Conservation (phyloP, 306 rosid genomes). For the cucumber (Cucumis sativus) region Cucumber_9930_V3 NC_026656.2:18024001-18024500, state of each 20-base stretch:
- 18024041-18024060: slow-evolving; percentile 94
- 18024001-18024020: slow-evolving; percentile 87
- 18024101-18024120: slow-evolving; percentile 55
- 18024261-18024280: slow-evolving; percentile 49
- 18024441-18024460: background rate
- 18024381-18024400: slow-evolving; percentile 65
- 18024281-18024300: slow-evolving; percentile 54
- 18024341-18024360: slow-evolving; percentile 68
- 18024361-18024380: slow-evolving; percentile 84
- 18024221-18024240: slow-evolving; percentile 65
- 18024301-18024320: slow-evolving; percentile 62
- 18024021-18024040: slow-evolving; percentile 76
- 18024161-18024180: slow-evolving; percentile 51
- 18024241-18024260: slow-evolving; percentile 73
- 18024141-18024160: slow-evolving; percentile 87
- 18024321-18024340: slow-evolving; percentile 45
- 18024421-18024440: background rate
- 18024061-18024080: slow-evolving; percentile 80
- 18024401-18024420: slow-evolving; percentile 90
- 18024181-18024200: slow-evolving; percentile 84
- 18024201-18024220: slow-evolving; percentile 82
- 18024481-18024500: background rate
- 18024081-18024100: slow-evolving; percentile 81
- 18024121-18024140: slow-evolving; percentile 66
- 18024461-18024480: background rate